phyloP scores from a whole-genome alignment of 306 rosid genomes.

The Cucurbita maxima region DNA sequence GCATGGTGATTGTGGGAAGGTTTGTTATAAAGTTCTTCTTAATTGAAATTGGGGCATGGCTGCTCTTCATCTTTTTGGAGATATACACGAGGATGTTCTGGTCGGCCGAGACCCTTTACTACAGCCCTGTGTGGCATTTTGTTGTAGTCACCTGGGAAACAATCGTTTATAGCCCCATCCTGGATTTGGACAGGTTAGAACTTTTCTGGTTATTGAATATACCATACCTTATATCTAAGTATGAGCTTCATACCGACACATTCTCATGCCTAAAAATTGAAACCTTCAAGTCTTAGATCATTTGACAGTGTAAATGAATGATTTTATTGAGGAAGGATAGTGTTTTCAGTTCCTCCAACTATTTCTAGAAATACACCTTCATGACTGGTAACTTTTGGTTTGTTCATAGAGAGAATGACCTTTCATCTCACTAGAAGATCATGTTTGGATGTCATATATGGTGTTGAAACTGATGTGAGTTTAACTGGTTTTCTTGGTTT shows the following conservation, averaged over 20 bases:
- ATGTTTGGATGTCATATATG: background rate
- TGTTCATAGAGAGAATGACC: background rate
- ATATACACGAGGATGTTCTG: constrained; percentile 94
- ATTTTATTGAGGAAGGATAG: background rate
- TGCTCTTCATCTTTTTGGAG: constrained; percentile 83
- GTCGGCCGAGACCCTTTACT: constrained; percentile 87
- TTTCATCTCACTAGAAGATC: background rate
- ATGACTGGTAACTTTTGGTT: background rate
- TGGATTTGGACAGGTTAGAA: constrained; percentile 87
- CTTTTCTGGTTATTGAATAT: background rate
- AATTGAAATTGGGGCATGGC: constrained; percentile 86
- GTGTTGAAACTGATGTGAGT: background rate
- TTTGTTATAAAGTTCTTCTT: constrained; percentile 61
- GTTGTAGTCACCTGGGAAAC: constrained; percentile 85
- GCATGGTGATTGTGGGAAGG: constrained; percentile 84
- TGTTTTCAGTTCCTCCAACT: background rate
- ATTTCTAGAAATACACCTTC: background rate
- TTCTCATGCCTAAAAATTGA: background rate
- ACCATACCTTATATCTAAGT: background rate
- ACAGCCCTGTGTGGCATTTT: constrained; percentile 75
- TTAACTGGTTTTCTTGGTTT: background rate
- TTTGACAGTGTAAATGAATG: background rate
- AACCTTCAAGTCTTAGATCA: background rate
- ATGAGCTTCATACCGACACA: background rate
- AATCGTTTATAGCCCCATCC: constrained; percentile 76